Base-by-base conservation (phyloP, 768 basidiomycete species). In the Rickenella mellea region DNA sequence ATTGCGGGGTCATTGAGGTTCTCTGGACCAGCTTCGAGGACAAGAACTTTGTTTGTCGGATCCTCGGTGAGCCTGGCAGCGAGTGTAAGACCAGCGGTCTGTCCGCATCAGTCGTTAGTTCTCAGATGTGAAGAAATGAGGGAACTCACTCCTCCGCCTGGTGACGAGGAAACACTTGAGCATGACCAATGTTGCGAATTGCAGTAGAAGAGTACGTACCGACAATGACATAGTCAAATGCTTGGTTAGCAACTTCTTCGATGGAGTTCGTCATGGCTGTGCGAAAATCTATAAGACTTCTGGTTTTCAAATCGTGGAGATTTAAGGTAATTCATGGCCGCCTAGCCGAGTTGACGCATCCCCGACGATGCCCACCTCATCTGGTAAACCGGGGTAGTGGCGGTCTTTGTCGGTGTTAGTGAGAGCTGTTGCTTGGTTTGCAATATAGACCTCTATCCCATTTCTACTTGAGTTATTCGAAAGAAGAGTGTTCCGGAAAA, bases 41-140 rank as follows among this genome's bases (percentile, higher is more conserved):
- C 53, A 2, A 74, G 60, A 1, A 78, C 65, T 7, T 64, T 63
- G 29, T 66, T 55, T 0, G 53, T 47, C 2, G 66, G 48, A 40
- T 74, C 60, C 49, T 75, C 72, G 0, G 71, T 55, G 11, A 76
- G 60, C 6, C 73, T 58, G 10, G 61, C 61, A 19, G 75, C 70
- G 32, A 77, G 67, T 3, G 72, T 70, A 11, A 64, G 61, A n/a
- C 73, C 75, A 1, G 71, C 62, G 7, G 51, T 41, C 49, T 17
- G 42, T 5, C 22, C 2, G 20, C 4, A 14, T 26, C 42, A 25
- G 11, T 43, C 14, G 17, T 3, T 25, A 22, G 12, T 27, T 25
- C 6, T 27, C 20, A n/a, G 20, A 12, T 6, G 12, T 14, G 21
- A 10, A 2, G 10, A 11, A 25, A 12, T n/a, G 11, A 41, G 6